Evolutionary conservation across 2,329 filamentous ascomycete species (phyloP).

Genomic region (Elsinoe ampelina): DNA sequence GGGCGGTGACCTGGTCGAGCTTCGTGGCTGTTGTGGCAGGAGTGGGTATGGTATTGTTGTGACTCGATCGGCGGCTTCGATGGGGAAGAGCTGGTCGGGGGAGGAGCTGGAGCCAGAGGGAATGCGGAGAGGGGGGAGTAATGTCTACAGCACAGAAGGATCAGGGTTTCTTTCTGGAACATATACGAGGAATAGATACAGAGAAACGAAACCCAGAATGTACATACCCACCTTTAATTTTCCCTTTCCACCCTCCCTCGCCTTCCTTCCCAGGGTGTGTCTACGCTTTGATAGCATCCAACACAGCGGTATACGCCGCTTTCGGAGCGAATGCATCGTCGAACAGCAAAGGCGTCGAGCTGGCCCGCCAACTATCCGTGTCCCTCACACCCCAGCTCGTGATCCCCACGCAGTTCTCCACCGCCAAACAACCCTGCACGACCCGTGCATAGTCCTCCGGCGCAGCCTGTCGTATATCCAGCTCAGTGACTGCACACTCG

Average conservation of each 20-base stretch:
- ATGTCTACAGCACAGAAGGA: slow-evolving; percentile 1
- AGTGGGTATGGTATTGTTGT: neutral
- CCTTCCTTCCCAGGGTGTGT: neutral
- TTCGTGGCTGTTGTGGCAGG: neutral
- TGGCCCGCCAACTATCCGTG: slow-evolving; percentile 34
- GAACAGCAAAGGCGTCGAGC: slow-evolving; percentile 33
- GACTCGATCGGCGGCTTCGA: neutral
- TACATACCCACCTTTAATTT: neutral
- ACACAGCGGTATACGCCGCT: slow-evolving; percentile 29
- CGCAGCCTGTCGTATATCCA: slow-evolving; percentile 54
- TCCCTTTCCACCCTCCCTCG: neutral
- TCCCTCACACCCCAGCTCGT: slow-evolving; percentile 51
- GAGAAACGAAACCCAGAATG: neutral
- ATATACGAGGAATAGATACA: neutral
- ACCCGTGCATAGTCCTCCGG: slow-evolving; percentile 49
- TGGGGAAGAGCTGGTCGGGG: neutral
- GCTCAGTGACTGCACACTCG: slow-evolving; percentile 57
- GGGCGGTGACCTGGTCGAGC: neutral
- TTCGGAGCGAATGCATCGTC: slow-evolving; percentile 35
- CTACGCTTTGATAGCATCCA: slow-evolving; percentile 15
- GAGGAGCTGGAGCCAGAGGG: neutral
- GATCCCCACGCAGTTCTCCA: slow-evolving; percentile 54
- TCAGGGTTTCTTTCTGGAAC: neutral
- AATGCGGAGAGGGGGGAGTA: neutral
- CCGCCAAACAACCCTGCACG: slow-evolving; percentile 47